These are phyloP conservation scores for Candida sp. DNA, from an alignment of 1,139 yeast genomes.

Conservation along the genomic window DNA sequence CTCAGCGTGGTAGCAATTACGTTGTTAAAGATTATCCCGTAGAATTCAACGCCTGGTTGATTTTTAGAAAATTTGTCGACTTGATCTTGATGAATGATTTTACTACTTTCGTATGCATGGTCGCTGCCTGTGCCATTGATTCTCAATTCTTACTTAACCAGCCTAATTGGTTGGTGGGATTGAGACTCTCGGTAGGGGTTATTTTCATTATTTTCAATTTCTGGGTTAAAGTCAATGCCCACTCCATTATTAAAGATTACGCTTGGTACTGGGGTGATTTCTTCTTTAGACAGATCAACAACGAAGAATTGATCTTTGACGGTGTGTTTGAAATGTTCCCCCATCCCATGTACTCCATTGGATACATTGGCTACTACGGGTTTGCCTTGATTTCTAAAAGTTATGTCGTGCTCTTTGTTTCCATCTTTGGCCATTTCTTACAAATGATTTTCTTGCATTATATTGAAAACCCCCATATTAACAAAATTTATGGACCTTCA, in stretches of 20 bases:
- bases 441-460: slow-evolving; percentile 76
- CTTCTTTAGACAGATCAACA: slow-evolving; percentile 74
- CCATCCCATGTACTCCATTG: slow-evolving; percentile 92
- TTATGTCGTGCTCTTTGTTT: slow-evolving; percentile 67
- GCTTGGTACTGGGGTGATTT: slow-evolving; percentile 98
- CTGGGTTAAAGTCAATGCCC: slow-evolving; percentile 90
- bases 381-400: slow-evolving; percentile 77
- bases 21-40: slow-evolving; percentile 54
- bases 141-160: slow-evolving; percentile 40
- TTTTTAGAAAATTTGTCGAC: slow-evolving; percentile 79
- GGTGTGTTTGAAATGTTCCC: slow-evolving; percentile 93
- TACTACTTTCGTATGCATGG: slow-evolving; percentile 70
- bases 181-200: slow-evolving; percentile 42
- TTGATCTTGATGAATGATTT: slow-evolving; percentile 85
- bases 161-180: slow-evolving; percentile 28
- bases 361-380: slow-evolving; percentile 87
- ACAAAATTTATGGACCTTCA: slow-evolving; percentile 65
- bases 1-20: slow-evolving; percentile 60
- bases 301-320: slow-evolving; percentile 77
- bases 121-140: slow-evolving; percentile 52
- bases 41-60: slow-evolving; percentile 82
- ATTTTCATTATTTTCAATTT: slow-evolving; percentile 64
- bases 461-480: slow-evolving; percentile 88
- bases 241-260: slow-evolving; percentile 83
- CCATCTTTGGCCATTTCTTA: slow-evolving; percentile 72